Evolutionary conservation across 2,329 filamentous ascomycete species (phyloP).

Genomic region (Aspergillus pseudoviridinutans): DNA sequence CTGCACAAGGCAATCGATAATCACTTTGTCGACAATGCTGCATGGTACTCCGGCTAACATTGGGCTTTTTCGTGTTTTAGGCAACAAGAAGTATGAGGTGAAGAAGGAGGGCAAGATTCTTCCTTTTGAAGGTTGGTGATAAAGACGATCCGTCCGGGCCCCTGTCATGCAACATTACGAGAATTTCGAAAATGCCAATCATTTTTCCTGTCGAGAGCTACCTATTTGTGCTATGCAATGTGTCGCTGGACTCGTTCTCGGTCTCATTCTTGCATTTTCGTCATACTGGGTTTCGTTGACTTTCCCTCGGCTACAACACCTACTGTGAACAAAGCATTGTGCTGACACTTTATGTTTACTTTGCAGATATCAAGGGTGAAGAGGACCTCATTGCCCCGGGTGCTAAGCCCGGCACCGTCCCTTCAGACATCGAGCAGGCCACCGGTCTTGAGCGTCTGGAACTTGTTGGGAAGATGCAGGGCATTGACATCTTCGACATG

Average conservation of each 20-base stretch:
- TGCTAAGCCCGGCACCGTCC: conserved; percentile 75
- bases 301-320: neutral
- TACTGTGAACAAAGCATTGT: conserved; percentile 11
- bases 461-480: conserved; percentile 99
- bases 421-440: conserved; percentile 90
- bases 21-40: neutral
- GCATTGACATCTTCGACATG: conserved; percentile 98
- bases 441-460: conserved; percentile 98
- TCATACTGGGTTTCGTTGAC: neutral
- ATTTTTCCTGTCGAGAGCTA: neutral
- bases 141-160: neutral
- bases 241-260: neutral
- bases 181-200: neutral
- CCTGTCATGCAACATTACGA: neutral
- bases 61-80: conserved; percentile 18
- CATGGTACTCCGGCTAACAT: conserved; percentile 20
- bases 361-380: conserved; percentile 72
- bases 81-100: conserved; percentile 36
- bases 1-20: conserved; percentile 1
- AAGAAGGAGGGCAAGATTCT: conserved; percentile 43
- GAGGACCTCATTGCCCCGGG: conserved; percentile 84
- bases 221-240: neutral
- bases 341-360: conserved; percentile 7
- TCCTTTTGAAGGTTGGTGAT: conserved; percentile 42
- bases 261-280: neutral